phyloP scores from a whole-genome alignment of 768 basidiomycete genomes.

The Fibroporia radiculosa region DNA sequence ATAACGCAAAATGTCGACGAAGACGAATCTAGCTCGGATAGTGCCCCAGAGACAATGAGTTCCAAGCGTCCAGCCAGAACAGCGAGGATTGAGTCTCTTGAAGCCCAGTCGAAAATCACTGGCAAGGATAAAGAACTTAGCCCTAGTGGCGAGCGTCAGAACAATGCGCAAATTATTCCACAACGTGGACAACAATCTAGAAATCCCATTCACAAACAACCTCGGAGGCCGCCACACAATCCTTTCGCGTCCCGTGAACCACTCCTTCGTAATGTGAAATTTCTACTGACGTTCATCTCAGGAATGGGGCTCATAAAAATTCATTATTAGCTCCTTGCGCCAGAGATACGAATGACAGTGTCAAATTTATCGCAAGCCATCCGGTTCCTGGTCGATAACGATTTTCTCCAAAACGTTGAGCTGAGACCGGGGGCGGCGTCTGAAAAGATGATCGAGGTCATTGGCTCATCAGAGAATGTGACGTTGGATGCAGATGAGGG shows the following conservation, averaged over 20 bases:
- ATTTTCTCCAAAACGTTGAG: slow-evolving; percentile 79
- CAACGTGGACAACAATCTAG: too few relatives aligned
- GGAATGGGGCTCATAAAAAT: neutral
- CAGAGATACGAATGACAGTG: slow-evolving; percentile 81
- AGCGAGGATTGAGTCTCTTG: too few relatives aligned
- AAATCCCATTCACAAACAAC: slow-evolving; percentile 29
- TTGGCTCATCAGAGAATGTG: slow-evolving; percentile 18
- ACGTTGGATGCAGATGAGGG: neutral
- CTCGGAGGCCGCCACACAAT: slow-evolving; percentile 46
- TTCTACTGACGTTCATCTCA: neutral
- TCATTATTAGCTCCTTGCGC: slow-evolving; percentile 58
- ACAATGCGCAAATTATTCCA: too few relatives aligned
- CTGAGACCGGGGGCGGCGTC: slow-evolving; percentile 70
- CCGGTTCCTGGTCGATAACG: slow-evolving; percentile 82
- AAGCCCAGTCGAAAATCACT: too few relatives aligned
- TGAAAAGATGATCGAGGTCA: slow-evolving; percentile 54
- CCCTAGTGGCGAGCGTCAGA: too few relatives aligned
- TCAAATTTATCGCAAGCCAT: slow-evolving; percentile 93
- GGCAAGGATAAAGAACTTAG: too few relatives aligned
- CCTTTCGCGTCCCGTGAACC: slow-evolving; percentile 63
- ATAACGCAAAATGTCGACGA: slow-evolving; percentile 1
- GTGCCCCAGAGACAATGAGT: slow-evolving; percentile 50
- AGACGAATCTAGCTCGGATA: slow-evolving; percentile 24
- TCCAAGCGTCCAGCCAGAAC: too few relatives aligned
- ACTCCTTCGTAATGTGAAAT: slow-evolving; percentile 75